Evolutionary conservation across 75 land plant genomes (phyloP), one percentile per base, ranked within the genome.

Genomic region (Pinus taeda): DNA sequence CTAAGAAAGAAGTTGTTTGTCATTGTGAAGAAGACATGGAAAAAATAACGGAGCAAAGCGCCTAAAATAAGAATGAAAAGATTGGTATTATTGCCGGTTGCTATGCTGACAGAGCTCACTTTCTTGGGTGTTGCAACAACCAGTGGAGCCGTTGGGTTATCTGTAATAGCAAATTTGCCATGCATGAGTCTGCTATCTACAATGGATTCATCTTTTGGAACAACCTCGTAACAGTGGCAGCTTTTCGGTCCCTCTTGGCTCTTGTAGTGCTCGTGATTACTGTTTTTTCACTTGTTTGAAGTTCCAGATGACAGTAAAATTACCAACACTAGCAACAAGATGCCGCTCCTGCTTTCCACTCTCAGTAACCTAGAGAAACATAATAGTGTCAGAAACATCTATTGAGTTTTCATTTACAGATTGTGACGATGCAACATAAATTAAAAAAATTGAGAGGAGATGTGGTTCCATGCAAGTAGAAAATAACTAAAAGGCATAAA

Each of bases 131-230:
- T 26, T 26, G 26, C 26, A 26, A 26, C 26, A 26, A 26, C 26
- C 26, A 26, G 26, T 26, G 26, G 26, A 26, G 26, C 26, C 26
- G 26, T 26, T 26, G 26, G 26, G 26, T 90, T 85, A 70, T 71
- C 74, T 71, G 74, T 71, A 21, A 71, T 53, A 5, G 74, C 74
- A 71, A 30, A 71, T 57, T 91, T 90, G 53, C 94, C 99, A 72
- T 97, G 93, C 99, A 97, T 97, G 78, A 97, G 94, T 67, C 88
- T 90, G 81, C 99, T 94, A 60, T 94, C 98, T 37, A 97, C 92
- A 69, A 97, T 26, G 26, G 26, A 26, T 26, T 26, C 26, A 26
- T 26, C 26, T 26, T 26, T 26, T 26, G 26, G 26, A 21, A 94
- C 93, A 33, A 97, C 86, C 79, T 89, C 88, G 89, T 97, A 97